Evolutionary conservation across 306 rosid species (phyloP).

Genomic region (Astragalus glycyphyllos): DNA sequence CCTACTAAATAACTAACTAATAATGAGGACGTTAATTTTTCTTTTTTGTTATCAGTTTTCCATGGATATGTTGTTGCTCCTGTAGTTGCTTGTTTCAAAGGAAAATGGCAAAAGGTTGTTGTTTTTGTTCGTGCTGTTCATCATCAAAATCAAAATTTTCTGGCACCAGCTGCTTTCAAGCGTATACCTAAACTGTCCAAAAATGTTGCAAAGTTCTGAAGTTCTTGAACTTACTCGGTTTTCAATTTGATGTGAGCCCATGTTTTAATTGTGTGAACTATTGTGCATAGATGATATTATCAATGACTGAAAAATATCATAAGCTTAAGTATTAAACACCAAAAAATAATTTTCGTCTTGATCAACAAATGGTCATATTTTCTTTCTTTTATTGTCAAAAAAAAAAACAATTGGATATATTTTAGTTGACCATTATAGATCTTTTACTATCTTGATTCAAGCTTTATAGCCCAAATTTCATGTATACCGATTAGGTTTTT

Average conservation of each 20-base stretch:
- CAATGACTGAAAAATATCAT: conserved; percentile 2
- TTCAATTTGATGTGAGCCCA: neutral
- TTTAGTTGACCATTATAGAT: too few species aligned
- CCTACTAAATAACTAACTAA: too few species aligned
- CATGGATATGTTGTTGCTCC: conserved; percentile 41
- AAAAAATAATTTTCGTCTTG: too few species aligned
- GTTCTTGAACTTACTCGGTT: neutral
- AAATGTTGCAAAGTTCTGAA: conserved; percentile 35
- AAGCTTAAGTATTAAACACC: neutral
- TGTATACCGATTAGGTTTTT: too few species aligned
- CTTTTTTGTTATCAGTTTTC: conserved; percentile 24
- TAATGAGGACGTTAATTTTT: neutral
- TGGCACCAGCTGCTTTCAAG: conserved; percentile 38
- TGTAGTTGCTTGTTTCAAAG: conserved; percentile 33
- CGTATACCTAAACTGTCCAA: conserved; percentile 15
- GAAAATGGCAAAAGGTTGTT: conserved; percentile 32
- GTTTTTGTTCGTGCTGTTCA: conserved; percentile 34
- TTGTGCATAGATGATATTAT: conserved; percentile 1
- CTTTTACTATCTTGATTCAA: too few species aligned
- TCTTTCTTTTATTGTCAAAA: too few species aligned
- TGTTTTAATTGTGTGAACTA: conserved; percentile 7
- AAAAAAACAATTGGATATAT: too few species aligned
- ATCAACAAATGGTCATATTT: too few species aligned
- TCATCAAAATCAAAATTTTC: conserved; percentile 37
- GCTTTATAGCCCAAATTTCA: too few species aligned